Conservation (phyloP, 2,329 filamentous ascomycete species). For the Phaeosphaeria sp. region DNA sequence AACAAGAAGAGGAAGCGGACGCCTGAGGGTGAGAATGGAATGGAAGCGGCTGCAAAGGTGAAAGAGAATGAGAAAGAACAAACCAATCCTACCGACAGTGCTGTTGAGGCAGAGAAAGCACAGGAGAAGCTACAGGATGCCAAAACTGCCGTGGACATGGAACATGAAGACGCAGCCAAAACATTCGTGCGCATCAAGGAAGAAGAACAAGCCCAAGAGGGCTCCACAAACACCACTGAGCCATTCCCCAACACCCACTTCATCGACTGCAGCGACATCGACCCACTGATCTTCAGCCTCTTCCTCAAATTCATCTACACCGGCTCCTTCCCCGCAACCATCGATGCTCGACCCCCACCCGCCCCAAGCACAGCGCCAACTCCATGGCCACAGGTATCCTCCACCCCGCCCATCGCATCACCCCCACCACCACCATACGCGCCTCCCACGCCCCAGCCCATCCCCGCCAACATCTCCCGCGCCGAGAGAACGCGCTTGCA, state of each 20-base stretch:
- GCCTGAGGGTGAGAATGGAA: background rate
- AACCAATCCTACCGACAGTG: background rate
- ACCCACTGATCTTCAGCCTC: constrained; percentile 23
- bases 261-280: background rate
- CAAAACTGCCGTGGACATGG: background rate
- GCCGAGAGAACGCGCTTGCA: too few species aligned
- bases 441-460: too few species aligned
- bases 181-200: background rate
- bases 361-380: background rate
- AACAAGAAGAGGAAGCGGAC: background rate
- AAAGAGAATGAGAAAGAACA: constrained; percentile 14
- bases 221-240: background rate
- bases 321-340: constrained; percentile 16
- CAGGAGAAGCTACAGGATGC: background rate
- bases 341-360: constrained; percentile 7
- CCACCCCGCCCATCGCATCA: background rate
- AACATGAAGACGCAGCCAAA: background rate
- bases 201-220: background rate
- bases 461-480: background rate
- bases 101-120: background rate
- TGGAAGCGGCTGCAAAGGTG: background rate
- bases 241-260: background rate
- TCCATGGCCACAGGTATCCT: too few species aligned
- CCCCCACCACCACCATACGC: background rate
- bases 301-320: constrained; percentile 31